Evolutionary conservation across 1,284 basidiomycete genomes (phyloP).

Genomic region (Cronartium quercuum): DNA sequence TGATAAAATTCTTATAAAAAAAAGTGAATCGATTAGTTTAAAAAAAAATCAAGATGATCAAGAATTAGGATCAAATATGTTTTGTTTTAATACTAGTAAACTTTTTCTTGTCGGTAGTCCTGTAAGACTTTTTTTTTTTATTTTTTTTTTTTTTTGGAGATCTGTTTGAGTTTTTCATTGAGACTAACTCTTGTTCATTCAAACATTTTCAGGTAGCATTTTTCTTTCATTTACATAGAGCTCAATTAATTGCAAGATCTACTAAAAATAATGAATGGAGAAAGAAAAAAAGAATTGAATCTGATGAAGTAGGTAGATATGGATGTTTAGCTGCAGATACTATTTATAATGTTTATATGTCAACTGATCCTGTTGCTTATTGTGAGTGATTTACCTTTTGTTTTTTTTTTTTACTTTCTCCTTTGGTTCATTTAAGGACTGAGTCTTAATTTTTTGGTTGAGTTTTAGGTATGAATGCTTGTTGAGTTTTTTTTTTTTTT

Average conservation of each 20-base stretch:
- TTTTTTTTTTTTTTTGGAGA: background rate
- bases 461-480: constrained; percentile 35
- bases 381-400: constrained; percentile 40
- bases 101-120: constrained; percentile 49
- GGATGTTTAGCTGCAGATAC: constrained; percentile 43
- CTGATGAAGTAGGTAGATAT: constrained; percentile 45
- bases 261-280: constrained; percentile 40
- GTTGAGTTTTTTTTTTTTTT: constrained; percentile 15
- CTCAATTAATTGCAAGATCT: constrained; percentile 48
- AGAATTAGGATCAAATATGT: constrained; percentile 33
- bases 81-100: constrained; percentile 46
- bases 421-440: background rate
- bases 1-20: background rate
- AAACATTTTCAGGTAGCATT: constrained; percentile 33
- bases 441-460: background rate
- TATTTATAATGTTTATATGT: constrained; percentile 48
- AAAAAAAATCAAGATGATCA: too few species aligned
- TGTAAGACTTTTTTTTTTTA: constrained; percentile 26
- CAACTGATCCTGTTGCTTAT: constrained; percentile 51
- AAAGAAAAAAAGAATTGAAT: constrained; percentile 42
- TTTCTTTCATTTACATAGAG: constrained; percentile 48
- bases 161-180: too few species aligned
- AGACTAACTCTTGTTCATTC: background rate
- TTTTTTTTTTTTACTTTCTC: background rate
- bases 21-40: too few species aligned